Conservation (phyloP, 192 early-diverging fungal genomes). For the Radiomyces spectabilis region DNA sequence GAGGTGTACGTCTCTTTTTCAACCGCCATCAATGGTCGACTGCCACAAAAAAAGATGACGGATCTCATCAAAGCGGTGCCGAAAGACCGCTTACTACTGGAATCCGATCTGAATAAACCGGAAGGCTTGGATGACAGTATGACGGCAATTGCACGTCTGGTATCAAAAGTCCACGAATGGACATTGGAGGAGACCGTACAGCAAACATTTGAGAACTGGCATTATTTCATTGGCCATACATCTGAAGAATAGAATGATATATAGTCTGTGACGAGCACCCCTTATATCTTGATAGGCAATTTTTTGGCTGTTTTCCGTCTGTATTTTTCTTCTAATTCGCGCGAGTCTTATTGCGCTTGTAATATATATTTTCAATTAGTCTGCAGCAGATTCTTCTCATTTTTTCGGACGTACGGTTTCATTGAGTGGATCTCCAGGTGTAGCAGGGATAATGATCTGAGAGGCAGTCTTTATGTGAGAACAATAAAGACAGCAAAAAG, state of each 20-base stretch:
- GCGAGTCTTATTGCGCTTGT: too few relatives aligned
- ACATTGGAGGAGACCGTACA: constrained; percentile 10
- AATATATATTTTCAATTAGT: too few relatives aligned
- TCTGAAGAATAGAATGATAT: too few relatives aligned
- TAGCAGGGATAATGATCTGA: too few relatives aligned
- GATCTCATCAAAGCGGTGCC: constrained; percentile 67
- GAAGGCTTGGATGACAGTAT: constrained; percentile 43
- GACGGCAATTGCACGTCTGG: constrained; percentile 41
- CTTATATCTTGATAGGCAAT: not conserved
- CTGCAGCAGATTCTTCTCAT: too few relatives aligned
- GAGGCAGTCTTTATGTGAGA: too few relatives aligned
- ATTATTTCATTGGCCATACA: not conserved
- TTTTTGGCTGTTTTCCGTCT: not conserved
- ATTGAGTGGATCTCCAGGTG: too few relatives aligned
- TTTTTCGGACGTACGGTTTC: too few relatives aligned
- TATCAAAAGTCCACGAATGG: constrained; percentile 58
- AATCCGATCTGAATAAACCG: constrained; percentile 70
- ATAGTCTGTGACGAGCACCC: too few relatives aligned
- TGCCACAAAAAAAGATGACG: constrained; percentile 38
- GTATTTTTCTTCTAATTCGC: too few relatives aligned
- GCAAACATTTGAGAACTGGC: not conserved
- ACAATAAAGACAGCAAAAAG: too few relatives aligned
- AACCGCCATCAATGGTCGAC: constrained; percentile 62
- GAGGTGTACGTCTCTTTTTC: constrained; percentile 78
- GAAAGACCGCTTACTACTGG: constrained; percentile 70